These are phyloP conservation scores for Phycomyces blakesleeanus DNA, from an alignment of 192 early-diverging fungal species.

Conservation along the genomic window DNA sequence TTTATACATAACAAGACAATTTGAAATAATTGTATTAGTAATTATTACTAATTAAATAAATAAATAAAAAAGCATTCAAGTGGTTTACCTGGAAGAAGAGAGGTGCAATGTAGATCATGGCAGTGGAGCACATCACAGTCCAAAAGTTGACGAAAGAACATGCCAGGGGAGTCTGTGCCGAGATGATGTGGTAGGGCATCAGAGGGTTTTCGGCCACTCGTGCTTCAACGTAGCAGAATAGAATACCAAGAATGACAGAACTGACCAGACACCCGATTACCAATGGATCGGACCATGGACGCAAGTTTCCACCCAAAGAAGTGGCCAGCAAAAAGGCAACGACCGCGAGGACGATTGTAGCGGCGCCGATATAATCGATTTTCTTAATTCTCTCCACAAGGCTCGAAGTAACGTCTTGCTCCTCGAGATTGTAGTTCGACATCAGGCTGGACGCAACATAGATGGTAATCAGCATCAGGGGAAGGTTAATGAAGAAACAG, in stretches of 20 bases:
- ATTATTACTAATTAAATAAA: too few species aligned
- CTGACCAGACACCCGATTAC: constrained; percentile 44
- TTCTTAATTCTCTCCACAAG: constrained; percentile 40
- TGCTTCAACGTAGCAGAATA: constrained; percentile 55
- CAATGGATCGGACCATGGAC: constrained; percentile 46
- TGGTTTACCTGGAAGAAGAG: constrained; percentile 34
- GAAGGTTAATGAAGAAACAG: constrained; percentile 81
- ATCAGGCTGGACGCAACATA: constrained; percentile 39
- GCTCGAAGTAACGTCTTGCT: constrained; percentile 20
- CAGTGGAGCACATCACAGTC: constrained; percentile 32
- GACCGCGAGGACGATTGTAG: constrained; percentile 38
- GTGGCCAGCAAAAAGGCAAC: constrained; percentile 47
- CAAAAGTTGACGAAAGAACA: constrained; percentile 46
- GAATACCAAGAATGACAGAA: constrained; percentile 21
- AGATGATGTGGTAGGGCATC: constrained; percentile 57
- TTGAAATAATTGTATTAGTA: too few species aligned
- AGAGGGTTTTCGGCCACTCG: constrained; percentile 61
- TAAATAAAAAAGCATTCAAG: not conserved
- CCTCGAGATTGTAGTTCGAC: constrained; percentile 38
- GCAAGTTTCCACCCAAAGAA: constrained; percentile 51
- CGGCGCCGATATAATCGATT: constrained; percentile 50
- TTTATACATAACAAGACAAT: too few species aligned
- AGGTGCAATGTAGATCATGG: constrained; percentile 34
- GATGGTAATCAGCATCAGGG: constrained; percentile 53
- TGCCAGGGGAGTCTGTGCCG: constrained; percentile 39